These are phyloP conservation scores for Stachybotrys echinatus DNA, from an alignment of 2,329 filamentous ascomycete genomes.

Conservation along the genomic window DNA sequence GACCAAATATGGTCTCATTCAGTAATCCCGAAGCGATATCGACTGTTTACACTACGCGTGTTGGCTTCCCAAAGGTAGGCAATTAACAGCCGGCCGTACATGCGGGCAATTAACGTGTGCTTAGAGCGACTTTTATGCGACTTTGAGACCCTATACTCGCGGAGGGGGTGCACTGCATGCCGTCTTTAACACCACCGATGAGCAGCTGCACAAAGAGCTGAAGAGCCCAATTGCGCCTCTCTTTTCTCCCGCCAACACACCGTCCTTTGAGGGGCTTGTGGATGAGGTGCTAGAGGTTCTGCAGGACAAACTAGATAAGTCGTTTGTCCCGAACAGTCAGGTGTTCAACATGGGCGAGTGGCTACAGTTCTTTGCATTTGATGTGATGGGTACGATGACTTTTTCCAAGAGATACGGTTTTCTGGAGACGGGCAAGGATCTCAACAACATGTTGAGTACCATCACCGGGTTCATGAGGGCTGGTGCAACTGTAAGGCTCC, in stretches of 20 bases:
- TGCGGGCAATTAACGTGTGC: conserved; percentile 4
- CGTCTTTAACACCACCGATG: conserved; percentile 2
- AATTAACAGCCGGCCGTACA: neutral
- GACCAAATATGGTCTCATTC: neutral
- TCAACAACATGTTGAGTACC: neutral
- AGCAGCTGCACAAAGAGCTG: conserved; percentile 1
- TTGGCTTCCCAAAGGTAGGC: neutral
- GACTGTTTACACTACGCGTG: neutral
- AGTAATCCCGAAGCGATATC: neutral
- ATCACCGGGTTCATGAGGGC: conserved; percentile 13
- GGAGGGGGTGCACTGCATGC: neutral
- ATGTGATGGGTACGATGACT: conserved; percentile 5
- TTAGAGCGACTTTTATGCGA: conserved; percentile 2
- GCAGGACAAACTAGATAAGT: neutral
- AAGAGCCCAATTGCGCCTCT: conserved; percentile 2
- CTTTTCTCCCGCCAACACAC: neutral
- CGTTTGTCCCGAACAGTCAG: conserved; percentile 1
- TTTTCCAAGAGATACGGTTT: conserved; percentile 9
- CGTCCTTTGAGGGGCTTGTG: neutral
- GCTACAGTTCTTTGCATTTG: conserved; percentile 5
- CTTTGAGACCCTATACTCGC: conserved; percentile 1
- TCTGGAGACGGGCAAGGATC: conserved; percentile 4
- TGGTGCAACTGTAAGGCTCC: neutral
- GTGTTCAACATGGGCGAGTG: conserved; percentile 2
- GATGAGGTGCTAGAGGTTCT: conserved; percentile 2